Evolutionary conservation across 2,329 filamentous ascomycete species (phyloP).

Genomic region (Simplicillium aogashimaense): DNA sequence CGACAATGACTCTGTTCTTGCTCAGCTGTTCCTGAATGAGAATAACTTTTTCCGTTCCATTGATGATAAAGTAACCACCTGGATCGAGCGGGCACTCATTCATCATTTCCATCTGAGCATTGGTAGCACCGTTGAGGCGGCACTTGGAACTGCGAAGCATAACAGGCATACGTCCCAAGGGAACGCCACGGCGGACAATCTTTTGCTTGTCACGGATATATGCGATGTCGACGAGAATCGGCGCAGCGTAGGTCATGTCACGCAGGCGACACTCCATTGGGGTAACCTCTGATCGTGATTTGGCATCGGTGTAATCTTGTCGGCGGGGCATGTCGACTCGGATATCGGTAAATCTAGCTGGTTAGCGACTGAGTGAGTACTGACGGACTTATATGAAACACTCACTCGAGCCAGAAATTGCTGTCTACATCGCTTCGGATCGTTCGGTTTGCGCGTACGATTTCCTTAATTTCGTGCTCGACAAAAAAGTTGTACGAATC

Average conservation of each 20-base stretch:
- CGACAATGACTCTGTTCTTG: slow-evolving; percentile 98
- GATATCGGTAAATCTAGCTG: slow-evolving; percentile 65
- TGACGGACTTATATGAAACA: slow-evolving; percentile 9
- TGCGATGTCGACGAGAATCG: slow-evolving; percentile 84
- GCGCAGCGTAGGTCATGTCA: slow-evolving; percentile 96
- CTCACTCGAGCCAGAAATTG: slow-evolving; percentile 75
- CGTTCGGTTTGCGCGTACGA: slow-evolving; percentile 80
- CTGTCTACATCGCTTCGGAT: slow-evolving; percentile 89
- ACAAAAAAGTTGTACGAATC: slow-evolving; percentile 99
- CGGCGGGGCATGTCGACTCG: slow-evolving; percentile 75
- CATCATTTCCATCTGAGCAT: slow-evolving; percentile 80
- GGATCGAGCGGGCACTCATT: slow-evolving; percentile 95
- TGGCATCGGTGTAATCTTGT: slow-evolving; percentile 61
- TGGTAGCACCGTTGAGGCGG: slow-evolving; percentile 71
- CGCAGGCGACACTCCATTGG: slow-evolving; percentile 94
- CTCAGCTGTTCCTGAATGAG: slow-evolving; percentile 96
- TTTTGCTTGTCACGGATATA: slow-evolving; percentile 75
- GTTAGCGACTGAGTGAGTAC: not conserved
- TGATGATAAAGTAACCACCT: slow-evolving; percentile 95
- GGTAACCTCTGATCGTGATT: slow-evolving; percentile 65
- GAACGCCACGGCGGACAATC: slow-evolving; percentile 65
- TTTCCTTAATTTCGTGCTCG: slow-evolving; percentile 93
- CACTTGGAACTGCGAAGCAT: slow-evolving; percentile 97
- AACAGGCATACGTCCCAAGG: slow-evolving; percentile 84
- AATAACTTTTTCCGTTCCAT: slow-evolving; percentile 97